Base-by-base conservation (phyloP, 2,329 filamentous ascomycete genomes). In the Aaosphaeria arxii region DNA sequence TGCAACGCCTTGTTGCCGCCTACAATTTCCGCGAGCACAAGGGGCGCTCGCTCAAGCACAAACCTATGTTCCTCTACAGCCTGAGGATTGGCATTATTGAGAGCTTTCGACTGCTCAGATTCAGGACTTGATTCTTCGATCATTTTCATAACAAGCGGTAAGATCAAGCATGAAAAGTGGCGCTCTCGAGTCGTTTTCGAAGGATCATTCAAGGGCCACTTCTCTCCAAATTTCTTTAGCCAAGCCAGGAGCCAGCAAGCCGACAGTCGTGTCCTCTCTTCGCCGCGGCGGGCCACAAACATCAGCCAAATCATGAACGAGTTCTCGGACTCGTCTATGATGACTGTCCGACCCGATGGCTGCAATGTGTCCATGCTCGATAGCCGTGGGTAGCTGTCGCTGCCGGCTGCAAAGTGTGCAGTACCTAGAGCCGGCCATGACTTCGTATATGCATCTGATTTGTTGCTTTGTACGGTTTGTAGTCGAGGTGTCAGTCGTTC, bases 1-100 rank as follows among this genome's bases (percentile, higher is more conserved):
- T 97, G 92, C 45, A 97, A 77, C 49, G 82, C 79, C 51, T 87
- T 83, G 64, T 86, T 90, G 61, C 94, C 89, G 29, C 84, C 83
- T 13, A 96, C 84, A 36, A 97, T 77, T 41, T 85, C 83, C 11
- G 90, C 89, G 46, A 97, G 76, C 7, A 95, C 81, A 1, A 83
- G 79, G 6, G 91, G 89, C 2, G 88, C 84, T 52, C 83, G 82
- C 46, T 69, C 63, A n/a, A 68, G 50, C 9, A 69, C 47, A 28
- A 59, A 57, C 30, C 58, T 58, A 49, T 58, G 45, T 44, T 69
- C 63, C 7, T 66, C 61, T 42, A 52, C 61, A 39, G 79, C 69
- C 47, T 83, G 81, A 36, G 81, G 76, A 11, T 77, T 58, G 4
- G 56, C 42, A 24, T 49, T 44, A 35, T 50, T 55, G 11, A 53